phyloP scores from a whole-genome alignment of 2,329 filamentous ascomycete species.

The Metarhizium anisopliae region DNA sequence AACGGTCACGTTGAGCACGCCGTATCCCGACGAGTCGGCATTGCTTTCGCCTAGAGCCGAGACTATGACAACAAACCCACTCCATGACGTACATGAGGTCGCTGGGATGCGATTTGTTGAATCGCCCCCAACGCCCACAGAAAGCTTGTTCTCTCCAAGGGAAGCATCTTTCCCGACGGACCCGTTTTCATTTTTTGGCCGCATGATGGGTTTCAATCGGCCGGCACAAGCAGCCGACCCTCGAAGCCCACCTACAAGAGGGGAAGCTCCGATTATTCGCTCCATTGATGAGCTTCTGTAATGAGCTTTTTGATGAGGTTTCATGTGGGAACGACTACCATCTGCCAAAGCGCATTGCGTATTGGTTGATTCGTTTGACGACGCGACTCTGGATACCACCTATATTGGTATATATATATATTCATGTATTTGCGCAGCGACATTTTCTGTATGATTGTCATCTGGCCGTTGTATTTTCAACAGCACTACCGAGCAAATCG shows the following conservation, averaged over 20 bases:
- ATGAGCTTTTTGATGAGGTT: constrained; percentile 11
- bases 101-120: constrained; percentile 44
- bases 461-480: not conserved
- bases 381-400: not conserved
- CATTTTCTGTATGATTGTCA: not conserved
- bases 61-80: constrained; percentile 62
- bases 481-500: not conserved
- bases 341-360: not conserved
- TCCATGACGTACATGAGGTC: constrained; percentile 38
- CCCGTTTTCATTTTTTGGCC: constrained; percentile 42
- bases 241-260: constrained; percentile 64
- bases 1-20: constrained; percentile 25
- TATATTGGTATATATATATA: not conserved
- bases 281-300: constrained; percentile 73
- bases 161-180: constrained; percentile 45
- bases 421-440: not conserved
- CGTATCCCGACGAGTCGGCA: constrained; percentile 38
- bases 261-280: constrained; percentile 64
- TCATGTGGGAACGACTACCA: not conserved
- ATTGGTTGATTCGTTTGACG: not conserved
- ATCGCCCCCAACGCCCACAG: constrained; percentile 40
- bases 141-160: constrained; percentile 45
- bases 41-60: constrained; percentile 64
- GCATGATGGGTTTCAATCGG: constrained; percentile 34
- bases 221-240: constrained; percentile 52